Base-by-base conservation (phyloP, 129 eudicot genomes). In the Apium graveolens region DNA sequence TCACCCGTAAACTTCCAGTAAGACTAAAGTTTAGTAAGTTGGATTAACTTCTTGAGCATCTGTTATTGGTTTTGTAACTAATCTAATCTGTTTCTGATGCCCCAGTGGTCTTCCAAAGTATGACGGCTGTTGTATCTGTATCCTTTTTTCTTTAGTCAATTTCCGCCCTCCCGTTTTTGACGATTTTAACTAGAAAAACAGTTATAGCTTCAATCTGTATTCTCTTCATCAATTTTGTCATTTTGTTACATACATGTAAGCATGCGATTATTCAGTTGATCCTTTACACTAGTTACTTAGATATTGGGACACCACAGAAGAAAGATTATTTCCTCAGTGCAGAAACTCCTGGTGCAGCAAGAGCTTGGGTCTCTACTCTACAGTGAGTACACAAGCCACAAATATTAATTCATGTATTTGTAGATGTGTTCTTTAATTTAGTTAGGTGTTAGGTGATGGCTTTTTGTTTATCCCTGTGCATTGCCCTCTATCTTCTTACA, bases 1-100 rank as follows among this genome's bases (percentile, higher is more conserved):
- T 95, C 99, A 79, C 99, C 99, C 71, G 92, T 90, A 81, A 95
- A 95, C 84, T 95, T 95, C 87, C 96, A 92, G 99, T 95, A 91
- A 87, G 96, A 86, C 85, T 78, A 43, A 76, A 75, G 60, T 42
- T 77, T 34, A 42, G 80, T 20, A 42, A 57, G 24, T 49, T 79
- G 44, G 24, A 44, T 32, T 42, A 31, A 75, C 68, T 37, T 51
- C 79, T 48, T 79, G 45, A 51, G 37, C 57, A 53, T 39, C 66
- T 11, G 34, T 31, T 45, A 42, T 49, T 57, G 53, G 39, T 79
- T 79, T 21, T 24, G 6, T 44, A 24, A 7, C 46, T 78, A 49
- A 70, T 82, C 53, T 62, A 31, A 42, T 48, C 80, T 37, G 83
- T 34, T 79, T 70, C 81, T 45, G 81, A 78, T 57, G 65, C 55